Conservation (phyloP, 108 stramenopile genomes). For the Pseudonitzschia pungens region DNA sequence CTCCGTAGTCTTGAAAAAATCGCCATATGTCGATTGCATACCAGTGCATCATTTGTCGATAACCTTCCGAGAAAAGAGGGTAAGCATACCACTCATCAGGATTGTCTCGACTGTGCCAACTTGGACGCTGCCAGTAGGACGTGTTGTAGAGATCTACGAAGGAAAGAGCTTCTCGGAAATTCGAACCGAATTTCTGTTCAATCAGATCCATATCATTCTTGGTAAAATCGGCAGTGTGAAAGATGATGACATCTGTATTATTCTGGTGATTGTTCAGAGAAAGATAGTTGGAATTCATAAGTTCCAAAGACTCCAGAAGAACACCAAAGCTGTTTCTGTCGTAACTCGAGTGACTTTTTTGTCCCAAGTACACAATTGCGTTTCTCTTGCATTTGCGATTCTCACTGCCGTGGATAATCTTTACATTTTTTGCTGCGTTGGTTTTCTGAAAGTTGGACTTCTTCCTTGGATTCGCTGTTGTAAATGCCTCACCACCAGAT, state of each 20-base stretch:
- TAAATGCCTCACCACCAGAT: not conserved
- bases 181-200: slow-evolving; percentile 18
- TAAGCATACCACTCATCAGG: slow-evolving; percentile 44
- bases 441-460: not conserved
- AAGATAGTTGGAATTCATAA: slow-evolving; percentile 59
- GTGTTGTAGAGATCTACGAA: slow-evolving; percentile 40
- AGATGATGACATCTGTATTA: slow-evolving; percentile 49
- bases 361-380: slow-evolving; percentile 56
- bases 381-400: slow-evolving; percentile 31
- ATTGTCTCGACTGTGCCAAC: slow-evolving; percentile 39
- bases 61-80: slow-evolving; percentile 54
- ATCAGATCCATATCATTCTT: slow-evolving; percentile 33
- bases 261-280: slow-evolving; percentile 33
- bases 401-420: slow-evolving; percentile 14
- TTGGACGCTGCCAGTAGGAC: slow-evolving; percentile 46
- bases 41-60: slow-evolving; percentile 78
- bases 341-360: slow-evolving; percentile 53
- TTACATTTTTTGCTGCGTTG: not conserved
- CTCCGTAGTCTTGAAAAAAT: slow-evolving; percentile 42
- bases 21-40: slow-evolving; percentile 73
- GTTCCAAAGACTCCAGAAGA: slow-evolving; percentile 47
- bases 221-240: slow-evolving; percentile 53
- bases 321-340: slow-evolving; percentile 40
- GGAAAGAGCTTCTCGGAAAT: slow-evolving; percentile 21
- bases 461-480: not conserved